Evolutionary conservation across 441 rosid species (phyloP).

Genomic region (Isatis lusitanica): DNA sequence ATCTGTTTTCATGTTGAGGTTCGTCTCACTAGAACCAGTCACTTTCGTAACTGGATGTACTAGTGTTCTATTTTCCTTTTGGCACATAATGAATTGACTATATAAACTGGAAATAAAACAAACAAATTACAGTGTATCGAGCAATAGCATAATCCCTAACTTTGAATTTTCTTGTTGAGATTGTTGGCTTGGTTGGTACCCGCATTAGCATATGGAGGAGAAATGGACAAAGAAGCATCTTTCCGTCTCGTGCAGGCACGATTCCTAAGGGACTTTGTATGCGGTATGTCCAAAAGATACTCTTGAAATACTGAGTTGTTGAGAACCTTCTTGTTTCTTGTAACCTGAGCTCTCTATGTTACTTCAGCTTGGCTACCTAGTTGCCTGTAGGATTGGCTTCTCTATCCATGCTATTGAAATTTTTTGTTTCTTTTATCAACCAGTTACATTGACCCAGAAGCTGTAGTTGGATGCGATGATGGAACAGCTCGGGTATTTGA

Average conservation of each 20-base stretch:
- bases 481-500: slow-evolving; percentile 86
- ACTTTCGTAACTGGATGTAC: not conserved
- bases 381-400: not conserved
- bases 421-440: not conserved
- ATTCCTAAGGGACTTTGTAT: slow-evolving; percentile 72
- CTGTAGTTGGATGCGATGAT: slow-evolving; percentile 91
- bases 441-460: slow-evolving; percentile 89
- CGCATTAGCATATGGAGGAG: slow-evolving; percentile 85
- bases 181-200: slow-evolving; percentile 83
- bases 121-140: not conserved
- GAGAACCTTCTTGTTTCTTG: not conserved
- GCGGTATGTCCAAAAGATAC: slow-evolving; percentile 54
- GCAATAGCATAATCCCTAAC: not conserved
- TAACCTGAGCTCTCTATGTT: not conserved
- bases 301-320: not conserved
- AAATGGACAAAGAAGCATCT: slow-evolving; percentile 64
- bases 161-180: slow-evolving; percentile 37
- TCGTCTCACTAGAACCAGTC: not conserved
- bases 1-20: not conserved
- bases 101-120: not conserved
- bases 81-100: not conserved
- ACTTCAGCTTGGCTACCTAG: slow-evolving; percentile 7
- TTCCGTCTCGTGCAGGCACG: slow-evolving; percentile 72
- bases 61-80: not conserved
- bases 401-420: not conserved